Percentiles rank a stretch among this genome's conserved stretches.
Evolutionary conservation across 2,329 filamentous ascomycete genomes (phyloP).

Genomic region (Trichoderma sp.): DNA sequence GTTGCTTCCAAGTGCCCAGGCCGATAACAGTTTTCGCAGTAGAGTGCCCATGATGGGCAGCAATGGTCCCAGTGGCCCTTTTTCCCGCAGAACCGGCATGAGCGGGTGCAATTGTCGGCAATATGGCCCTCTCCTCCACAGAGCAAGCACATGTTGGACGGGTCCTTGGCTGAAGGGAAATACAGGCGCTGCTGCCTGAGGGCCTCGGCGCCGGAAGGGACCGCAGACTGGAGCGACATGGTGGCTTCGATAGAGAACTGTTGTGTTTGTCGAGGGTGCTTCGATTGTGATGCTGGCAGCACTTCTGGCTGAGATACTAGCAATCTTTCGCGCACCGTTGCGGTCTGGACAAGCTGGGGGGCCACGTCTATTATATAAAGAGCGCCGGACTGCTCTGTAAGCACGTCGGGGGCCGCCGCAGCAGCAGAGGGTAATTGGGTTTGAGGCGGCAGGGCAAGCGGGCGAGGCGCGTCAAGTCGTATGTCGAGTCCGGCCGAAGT

Average conservation of each 20-base stretch:
- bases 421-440: neutral
- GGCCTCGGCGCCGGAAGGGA: conserved; percentile 41
- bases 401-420: neutral
- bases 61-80: conserved; percentile 51
- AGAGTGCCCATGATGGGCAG: conserved; percentile 51
- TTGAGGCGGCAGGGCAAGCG: neutral
- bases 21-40: conserved; percentile 64
- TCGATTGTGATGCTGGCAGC: neutral
- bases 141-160: conserved; percentile 52
- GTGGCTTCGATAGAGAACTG: neutral
- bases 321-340: neutral
- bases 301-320: neutral
- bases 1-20: conserved; percentile 55
- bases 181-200: conserved; percentile 49
- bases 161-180: conserved; percentile 53
- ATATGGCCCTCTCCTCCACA: conserved; percentile 55
- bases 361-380: conserved; percentile 14
- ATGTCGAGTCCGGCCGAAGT: neutral
- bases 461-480: neutral
- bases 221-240: conserved; percentile 31
- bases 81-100: conserved; percentile 53
- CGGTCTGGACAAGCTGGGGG: neutral
- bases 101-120: conserved; percentile 48
- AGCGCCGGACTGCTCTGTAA: neutral
- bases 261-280: neutral